A percentile compares a stretch with the other conserved stretches of the same genome.
These are phyloP conservation scores for Geranium rotundifolium DNA, from an alignment of 345 rosid genomes.

Conservation along the genomic window DNA sequence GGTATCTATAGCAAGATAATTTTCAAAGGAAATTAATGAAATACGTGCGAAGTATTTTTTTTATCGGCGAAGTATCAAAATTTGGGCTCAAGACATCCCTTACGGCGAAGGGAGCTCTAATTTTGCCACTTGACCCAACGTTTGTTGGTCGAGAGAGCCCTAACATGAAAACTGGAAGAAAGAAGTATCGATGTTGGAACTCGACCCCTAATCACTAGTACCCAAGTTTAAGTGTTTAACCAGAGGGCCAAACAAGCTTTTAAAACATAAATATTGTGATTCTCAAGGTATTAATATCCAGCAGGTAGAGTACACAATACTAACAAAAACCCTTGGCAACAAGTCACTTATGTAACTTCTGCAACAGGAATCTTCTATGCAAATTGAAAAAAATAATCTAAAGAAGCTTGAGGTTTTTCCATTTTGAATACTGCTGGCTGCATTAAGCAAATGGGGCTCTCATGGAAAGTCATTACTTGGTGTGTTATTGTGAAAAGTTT, in stretches of 20 bases:
- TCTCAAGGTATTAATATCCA: background rate
- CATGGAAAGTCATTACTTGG: background rate
- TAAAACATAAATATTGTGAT: too few relatives aligned
- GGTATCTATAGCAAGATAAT: background rate
- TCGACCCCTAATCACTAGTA: too few relatives aligned
- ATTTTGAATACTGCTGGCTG: background rate
- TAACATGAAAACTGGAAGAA: too few relatives aligned
- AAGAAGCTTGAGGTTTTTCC: background rate
- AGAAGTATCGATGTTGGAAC: too few relatives aligned
- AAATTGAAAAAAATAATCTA: background rate
- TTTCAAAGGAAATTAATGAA: background rate
- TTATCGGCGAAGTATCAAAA: too few relatives aligned
- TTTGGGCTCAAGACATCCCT: too few relatives aligned
- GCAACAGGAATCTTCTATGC: background rate
- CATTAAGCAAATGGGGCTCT: too few relatives aligned
- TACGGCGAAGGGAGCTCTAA: too few relatives aligned
- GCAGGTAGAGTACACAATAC: background rate
- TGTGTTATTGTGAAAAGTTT: background rate
- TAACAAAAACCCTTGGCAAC: background rate
- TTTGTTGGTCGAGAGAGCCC: too few relatives aligned
- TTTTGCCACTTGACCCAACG: too few relatives aligned
- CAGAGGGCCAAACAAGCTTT: too few relatives aligned
- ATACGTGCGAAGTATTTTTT: background rate
- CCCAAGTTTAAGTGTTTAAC: too few relatives aligned
- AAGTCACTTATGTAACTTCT: background rate